Conservation (phyloP, 2,329 filamentous ascomycete species). For the Pseudogymnoascus sp. region DNA sequence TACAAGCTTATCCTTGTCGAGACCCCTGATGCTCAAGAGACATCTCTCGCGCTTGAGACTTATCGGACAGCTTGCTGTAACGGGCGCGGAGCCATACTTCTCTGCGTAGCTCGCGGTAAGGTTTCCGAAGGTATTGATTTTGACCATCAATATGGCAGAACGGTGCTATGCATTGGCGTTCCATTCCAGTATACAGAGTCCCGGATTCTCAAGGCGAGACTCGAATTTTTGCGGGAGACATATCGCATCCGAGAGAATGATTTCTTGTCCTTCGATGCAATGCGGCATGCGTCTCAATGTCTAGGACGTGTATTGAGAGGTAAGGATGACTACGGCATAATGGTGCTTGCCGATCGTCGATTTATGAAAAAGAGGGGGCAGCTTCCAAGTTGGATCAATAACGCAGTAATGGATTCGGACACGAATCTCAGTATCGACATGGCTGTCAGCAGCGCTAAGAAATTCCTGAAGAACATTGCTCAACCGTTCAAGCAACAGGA, state of each 20-base stretch:
- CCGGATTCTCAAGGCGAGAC: conserved; percentile 85
- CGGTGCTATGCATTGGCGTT: conserved; percentile 91
- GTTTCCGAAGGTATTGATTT: conserved; percentile 99
- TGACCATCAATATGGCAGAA: conserved; percentile 94
- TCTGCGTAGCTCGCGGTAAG: conserved; percentile 94
- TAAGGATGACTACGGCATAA: conserved; percentile 99
- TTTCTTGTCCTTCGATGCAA: conserved; percentile 96
- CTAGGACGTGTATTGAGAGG: conserved; percentile 88
- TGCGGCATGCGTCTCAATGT: conserved; percentile 97
- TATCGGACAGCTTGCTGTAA: conserved; percentile 98
- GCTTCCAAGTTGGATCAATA: conserved; percentile 93
- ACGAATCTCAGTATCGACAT: conserved; percentile 92
- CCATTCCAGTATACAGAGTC: conserved; percentile 99
- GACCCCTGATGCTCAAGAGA: conserved; percentile 95
- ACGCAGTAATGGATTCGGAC: conserved; percentile 76
- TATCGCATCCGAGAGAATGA: conserved; percentile 96
- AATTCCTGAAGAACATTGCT: conserved; percentile 85
- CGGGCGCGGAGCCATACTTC: conserved; percentile 81
- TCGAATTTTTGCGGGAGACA: conserved; percentile 94
- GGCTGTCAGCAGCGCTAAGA: conserved; percentile 80
- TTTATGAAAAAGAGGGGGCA: conserved; percentile 89
- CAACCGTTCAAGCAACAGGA: conserved; percentile 77
- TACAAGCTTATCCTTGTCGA: conserved; percentile 98
- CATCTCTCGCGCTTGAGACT: conserved; percentile 87
- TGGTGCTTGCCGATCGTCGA: conserved; percentile 90